Conservation (phyloP, 768 basidiomycete species). For the Lactarius evosmus region DNA sequence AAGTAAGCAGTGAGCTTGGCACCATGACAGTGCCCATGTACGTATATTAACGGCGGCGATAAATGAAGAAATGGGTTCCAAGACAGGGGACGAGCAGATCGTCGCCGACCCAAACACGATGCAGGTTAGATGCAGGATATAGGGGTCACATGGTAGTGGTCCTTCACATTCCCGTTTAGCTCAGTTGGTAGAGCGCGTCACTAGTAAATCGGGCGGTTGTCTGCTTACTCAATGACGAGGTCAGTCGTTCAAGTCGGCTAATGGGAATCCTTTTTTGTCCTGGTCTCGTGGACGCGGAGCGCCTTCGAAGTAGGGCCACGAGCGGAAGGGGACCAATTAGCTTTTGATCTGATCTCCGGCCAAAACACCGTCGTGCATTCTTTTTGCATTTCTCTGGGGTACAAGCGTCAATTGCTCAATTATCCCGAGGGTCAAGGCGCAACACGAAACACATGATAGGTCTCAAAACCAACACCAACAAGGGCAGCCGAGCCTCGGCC, state of each 20-base stretch:
- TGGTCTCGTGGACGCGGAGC: constrained; percentile 7
- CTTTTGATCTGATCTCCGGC: constrained; percentile 10
- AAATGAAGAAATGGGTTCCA: constrained; percentile 3
- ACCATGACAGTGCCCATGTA: background rate
- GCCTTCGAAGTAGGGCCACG: constrained; percentile 2
- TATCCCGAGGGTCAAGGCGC: background rate
- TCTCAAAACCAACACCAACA: background rate
- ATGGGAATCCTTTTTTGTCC: constrained; percentile 30
- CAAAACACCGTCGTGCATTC: constrained; percentile 2
- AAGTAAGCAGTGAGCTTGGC: background rate
- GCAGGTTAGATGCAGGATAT: background rate
- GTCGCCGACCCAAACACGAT: background rate
- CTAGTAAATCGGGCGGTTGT: constrained; percentile 40
- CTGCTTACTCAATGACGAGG: constrained; percentile 47
- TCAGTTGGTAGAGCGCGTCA: constrained; percentile 61
- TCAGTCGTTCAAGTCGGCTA: constrained; percentile 63
- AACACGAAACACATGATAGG: background rate
- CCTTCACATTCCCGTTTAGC: constrained; percentile 34
- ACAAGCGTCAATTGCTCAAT: background rate
- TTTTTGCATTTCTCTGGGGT: background rate
- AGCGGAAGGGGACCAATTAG: constrained; percentile 1
- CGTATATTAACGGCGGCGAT: constrained; percentile 1
- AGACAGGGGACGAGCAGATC: background rate
- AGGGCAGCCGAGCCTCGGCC: background rate
- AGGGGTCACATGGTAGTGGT: background rate